A percentile compares a stretch with the other conserved stretches of the same genome.
Evolutionary conservation across 371 early-diverging fungal species (phyloP).

Genomic region (Massospora cicadina): DNA sequence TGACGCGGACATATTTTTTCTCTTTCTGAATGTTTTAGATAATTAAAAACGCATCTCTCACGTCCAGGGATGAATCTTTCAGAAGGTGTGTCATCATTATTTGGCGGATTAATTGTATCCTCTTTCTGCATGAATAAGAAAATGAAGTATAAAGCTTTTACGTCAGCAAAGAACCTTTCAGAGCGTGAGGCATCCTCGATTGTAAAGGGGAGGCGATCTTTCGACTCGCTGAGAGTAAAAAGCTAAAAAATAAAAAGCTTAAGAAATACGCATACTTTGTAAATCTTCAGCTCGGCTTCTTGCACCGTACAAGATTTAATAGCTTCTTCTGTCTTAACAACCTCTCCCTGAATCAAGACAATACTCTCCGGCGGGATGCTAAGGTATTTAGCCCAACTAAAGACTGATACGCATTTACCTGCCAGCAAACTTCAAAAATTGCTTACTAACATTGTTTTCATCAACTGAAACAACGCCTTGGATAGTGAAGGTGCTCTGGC

Average conservation of each 20-base stretch:
- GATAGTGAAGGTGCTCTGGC: constrained; percentile 72
- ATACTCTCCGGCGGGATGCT: constrained; percentile 79
- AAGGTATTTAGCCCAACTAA: constrained; percentile 7
- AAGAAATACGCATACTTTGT: constrained; percentile 21
- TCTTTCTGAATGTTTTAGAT: constrained; percentile 11
- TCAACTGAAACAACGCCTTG: constrained; percentile 69
- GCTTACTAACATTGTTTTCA: constrained; percentile 62
- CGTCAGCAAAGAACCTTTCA: constrained; percentile 51
- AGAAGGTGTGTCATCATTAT: constrained; percentile 16
- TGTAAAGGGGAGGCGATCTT: constrained; percentile 79
- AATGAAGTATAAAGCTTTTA: constrained; percentile 3
- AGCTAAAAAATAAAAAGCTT: constrained; percentile 19
- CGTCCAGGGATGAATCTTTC: not conserved
- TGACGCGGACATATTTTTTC: constrained; percentile 52
- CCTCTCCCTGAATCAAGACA: constrained; percentile 62
- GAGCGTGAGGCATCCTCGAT: constrained; percentile 91
- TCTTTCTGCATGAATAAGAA: not conserved
- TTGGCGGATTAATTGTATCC: constrained; percentile 14
- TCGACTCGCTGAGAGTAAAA: constrained; percentile 59
- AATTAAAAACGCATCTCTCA: not conserved
- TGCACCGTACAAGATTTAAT: constrained; percentile 86
- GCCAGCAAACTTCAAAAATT: constrained; percentile 83
- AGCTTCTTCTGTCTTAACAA: constrained; percentile 61
- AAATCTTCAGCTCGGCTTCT: constrained; percentile 70
- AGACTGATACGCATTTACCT: constrained; percentile 20